Conservation (phyloP, 345 rosid species). For the Linum tenue region DNA sequence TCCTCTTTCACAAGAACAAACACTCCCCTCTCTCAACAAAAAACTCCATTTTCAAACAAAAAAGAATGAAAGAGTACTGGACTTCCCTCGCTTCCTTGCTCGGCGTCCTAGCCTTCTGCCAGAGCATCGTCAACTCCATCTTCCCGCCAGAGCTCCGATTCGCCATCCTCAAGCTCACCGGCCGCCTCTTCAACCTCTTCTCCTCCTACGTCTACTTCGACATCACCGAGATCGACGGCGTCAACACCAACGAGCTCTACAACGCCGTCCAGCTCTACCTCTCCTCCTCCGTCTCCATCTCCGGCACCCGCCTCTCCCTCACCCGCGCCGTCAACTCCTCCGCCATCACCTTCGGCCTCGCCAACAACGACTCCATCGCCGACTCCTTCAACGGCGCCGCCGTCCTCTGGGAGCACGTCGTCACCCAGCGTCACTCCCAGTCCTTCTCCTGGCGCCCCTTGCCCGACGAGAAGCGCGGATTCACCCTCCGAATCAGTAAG, state of each 20-base stretch:
- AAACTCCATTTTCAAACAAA: background rate
- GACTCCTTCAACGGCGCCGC: constrained; percentile 51
- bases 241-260: constrained; percentile 97
- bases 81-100: constrained; percentile 67
- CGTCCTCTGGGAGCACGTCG: constrained; percentile 88
- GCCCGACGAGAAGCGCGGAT: constrained; percentile 94
- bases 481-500: constrained; percentile 66
- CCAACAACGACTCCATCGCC: constrained; percentile 67
- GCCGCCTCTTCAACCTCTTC: constrained; percentile 38
- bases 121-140: constrained; percentile 51
- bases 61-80: constrained; percentile 68
- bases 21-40: background rate
- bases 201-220: constrained; percentile 75
- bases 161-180: constrained; percentile 48
- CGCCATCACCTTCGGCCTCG: constrained; percentile 76
- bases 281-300: constrained; percentile 57
- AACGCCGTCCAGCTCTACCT: constrained; percentile 97
- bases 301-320: constrained; percentile 74
- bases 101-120: constrained; percentile 81
- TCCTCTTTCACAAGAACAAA: background rate
- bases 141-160: constrained; percentile 88
- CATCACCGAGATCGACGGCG: constrained; percentile 91
- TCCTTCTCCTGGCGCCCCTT: constrained; percentile 79
- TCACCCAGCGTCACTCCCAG: constrained; percentile 68
- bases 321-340: constrained; percentile 82